Conservation (phyloP, 805 yeast genomes). For the Candida parachauliodes region DNA sequence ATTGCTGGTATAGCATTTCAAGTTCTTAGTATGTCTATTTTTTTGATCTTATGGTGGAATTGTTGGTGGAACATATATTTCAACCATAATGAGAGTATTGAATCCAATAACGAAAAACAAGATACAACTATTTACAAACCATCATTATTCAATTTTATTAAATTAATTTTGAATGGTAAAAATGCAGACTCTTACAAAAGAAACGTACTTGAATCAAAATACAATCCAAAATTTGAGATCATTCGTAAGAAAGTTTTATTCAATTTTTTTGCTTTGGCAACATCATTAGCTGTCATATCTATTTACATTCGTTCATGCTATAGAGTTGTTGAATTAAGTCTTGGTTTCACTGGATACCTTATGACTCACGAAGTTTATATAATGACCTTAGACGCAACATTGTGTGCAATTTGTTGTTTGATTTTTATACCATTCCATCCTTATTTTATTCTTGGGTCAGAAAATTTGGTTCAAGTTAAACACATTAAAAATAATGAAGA, state of each 20-base stretch:
- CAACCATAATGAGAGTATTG: constrained; percentile 2
- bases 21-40: constrained; percentile 32
- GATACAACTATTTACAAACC: constrained; percentile 11
- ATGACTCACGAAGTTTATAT: constrained; percentile 32
- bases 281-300: constrained; percentile 26
- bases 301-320: constrained; percentile 32
- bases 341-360: constrained; percentile 34
- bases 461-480: constrained; percentile 14
- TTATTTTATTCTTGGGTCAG: constrained; percentile 36
- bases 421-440: constrained; percentile 36
- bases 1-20: constrained; percentile 36
- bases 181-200: constrained; percentile 17
- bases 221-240: constrained; percentile 20
- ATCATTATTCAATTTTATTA: constrained; percentile 19
- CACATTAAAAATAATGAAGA: constrained; percentile 11
- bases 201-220: constrained; percentile 22
- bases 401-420: constrained; percentile 31
- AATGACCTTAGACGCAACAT: constrained; percentile 34
- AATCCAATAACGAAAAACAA: background rate
- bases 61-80: constrained; percentile 28
- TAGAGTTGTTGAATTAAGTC: constrained; percentile 36
- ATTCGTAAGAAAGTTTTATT: constrained; percentile 22
- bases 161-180: constrained; percentile 21
- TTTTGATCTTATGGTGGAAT: constrained; percentile 29
- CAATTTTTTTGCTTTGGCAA: constrained; percentile 27